These are phyloP conservation scores for Agapanthus africanus DNA, from an alignment of 106 monocot genomes.

Conservation along the genomic window DNA sequence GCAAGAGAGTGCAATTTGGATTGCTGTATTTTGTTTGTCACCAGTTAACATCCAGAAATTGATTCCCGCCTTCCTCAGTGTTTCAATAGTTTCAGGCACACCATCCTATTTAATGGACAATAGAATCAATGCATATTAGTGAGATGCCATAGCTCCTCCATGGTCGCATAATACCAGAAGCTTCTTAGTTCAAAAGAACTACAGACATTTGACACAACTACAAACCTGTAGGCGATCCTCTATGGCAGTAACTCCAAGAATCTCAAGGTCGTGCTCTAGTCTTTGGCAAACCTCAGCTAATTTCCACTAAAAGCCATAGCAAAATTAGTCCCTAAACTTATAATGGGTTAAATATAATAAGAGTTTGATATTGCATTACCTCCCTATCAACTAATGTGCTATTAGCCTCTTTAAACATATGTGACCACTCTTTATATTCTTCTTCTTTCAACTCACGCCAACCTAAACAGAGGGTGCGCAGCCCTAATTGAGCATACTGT, in stretches of 20 bases:
- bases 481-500: slow-evolving; percentile 81
- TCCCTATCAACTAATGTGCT: slow-evolving; percentile 83
- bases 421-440: slow-evolving; percentile 84
- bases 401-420: slow-evolving; percentile 74
- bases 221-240: slow-evolving; percentile 93
- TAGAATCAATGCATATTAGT: not conserved
- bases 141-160: not conserved
- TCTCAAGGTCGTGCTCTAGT: slow-evolving; percentile 84
- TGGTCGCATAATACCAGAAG: not conserved
- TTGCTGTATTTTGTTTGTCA: slow-evolving; percentile 94
- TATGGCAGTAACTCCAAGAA: slow-evolving; percentile 92
- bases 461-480: slow-evolving; percentile 79
- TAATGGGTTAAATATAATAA: not conserved
- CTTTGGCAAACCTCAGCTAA: slow-evolving; percentile 81
- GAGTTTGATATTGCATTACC: slow-evolving; percentile 29
- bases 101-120: slow-evolving; percentile 53
- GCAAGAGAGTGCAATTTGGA: slow-evolving; percentile 91
- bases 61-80: slow-evolving; percentile 82
- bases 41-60: slow-evolving; percentile 99
- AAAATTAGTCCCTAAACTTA: slow-evolving; percentile 9
- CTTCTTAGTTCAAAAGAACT: not conserved
- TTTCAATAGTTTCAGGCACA: slow-evolving; percentile 92
- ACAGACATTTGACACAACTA: not conserved
- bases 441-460: slow-evolving; percentile 80
- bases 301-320: slow-evolving; percentile 41